These are phyloP conservation scores for Eragrostis tef DNA, from an alignment of 202 grass and related monocot species.

Conservation along the genomic window DNA sequence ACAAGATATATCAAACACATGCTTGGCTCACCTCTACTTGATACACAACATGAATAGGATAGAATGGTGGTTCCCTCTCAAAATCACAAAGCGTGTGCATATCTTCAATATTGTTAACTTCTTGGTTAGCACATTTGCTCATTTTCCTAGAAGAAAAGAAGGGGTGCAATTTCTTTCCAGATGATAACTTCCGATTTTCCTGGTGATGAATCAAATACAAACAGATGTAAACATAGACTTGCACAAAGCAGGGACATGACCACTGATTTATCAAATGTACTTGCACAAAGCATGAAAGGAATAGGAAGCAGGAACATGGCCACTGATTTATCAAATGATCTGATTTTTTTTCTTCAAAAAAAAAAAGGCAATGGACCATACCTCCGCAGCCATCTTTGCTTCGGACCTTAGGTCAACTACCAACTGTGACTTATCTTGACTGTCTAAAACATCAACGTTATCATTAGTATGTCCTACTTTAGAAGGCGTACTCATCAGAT, in stretches of 20 bases:
- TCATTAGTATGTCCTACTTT: slow-evolving; percentile 46
- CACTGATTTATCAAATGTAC: slow-evolving; percentile 5
- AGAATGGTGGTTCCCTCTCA: slow-evolving; percentile 52
- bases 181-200: slow-evolving; percentile 84
- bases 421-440: slow-evolving; percentile 51
- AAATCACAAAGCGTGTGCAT: slow-evolving; percentile 32
- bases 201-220: slow-evolving; percentile 50
- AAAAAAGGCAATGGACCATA: slow-evolving; percentile 40
- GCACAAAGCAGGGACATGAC: not conserved
- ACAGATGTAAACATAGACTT: not conserved
- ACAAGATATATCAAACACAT: slow-evolving; percentile 34
- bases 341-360: not conserved
- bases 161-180: slow-evolving; percentile 83
- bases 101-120: slow-evolving; percentile 51
- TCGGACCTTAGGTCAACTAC: slow-evolving; percentile 70
- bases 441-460: slow-evolving; percentile 43
- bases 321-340: slow-evolving; percentile 7
- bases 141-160: slow-evolving; percentile 71
- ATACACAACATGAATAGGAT: slow-evolving; percentile 79
- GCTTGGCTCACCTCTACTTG: slow-evolving; percentile 54
- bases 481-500: slow-evolving; percentile 44
- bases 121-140: slow-evolving; percentile 54
- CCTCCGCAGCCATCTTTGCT: slow-evolving; percentile 73
- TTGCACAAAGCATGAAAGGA: slow-evolving; percentile 5
- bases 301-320: not conserved